Evolutionary conservation across 495 filamentous ascomycete species (phyloP).

Genomic region (Pyrenopolyporus hunteri): DNA sequence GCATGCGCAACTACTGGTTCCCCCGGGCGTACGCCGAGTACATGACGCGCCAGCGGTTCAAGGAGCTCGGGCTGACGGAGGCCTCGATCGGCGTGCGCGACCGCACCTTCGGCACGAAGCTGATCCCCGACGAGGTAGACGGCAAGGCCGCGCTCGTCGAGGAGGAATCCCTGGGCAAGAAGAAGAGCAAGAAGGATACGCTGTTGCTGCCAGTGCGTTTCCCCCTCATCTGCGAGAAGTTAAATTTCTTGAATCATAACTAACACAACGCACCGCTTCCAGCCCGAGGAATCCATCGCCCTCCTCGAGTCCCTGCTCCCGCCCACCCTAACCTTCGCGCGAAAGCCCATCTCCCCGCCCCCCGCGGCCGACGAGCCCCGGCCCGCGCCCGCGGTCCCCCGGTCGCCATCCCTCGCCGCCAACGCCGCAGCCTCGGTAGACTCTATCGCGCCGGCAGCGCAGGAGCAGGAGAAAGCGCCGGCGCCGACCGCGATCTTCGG

Average conservation of each 20-base stretch:
- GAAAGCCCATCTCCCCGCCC: constrained; percentile 49
- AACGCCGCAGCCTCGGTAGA: constrained; percentile 26
- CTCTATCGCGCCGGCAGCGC: not conserved
- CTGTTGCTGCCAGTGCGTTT: constrained; percentile 29
- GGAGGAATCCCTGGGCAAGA: not conserved
- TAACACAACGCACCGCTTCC: not conserved
- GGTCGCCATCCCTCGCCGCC: constrained; percentile 35
- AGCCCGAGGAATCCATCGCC: constrained; percentile 53
- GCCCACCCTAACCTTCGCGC: constrained; percentile 87
- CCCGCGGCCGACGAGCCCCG: constrained; percentile 3
- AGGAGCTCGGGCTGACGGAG: constrained; percentile 47
- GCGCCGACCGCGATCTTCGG: constrained; percentile 45
- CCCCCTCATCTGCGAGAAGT: not conserved
- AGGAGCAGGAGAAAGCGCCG: not conserved
- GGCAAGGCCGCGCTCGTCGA: not conserved
- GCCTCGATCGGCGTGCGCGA: constrained; percentile 52
- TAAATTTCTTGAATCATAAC: not conserved
- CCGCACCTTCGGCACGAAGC: constrained; percentile 40
- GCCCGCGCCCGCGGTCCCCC: not conserved
- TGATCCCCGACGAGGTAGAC: constrained; percentile 8
- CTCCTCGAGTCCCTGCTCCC: constrained; percentile 95
- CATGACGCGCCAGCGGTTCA: constrained; percentile 51
- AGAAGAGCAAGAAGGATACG: constrained; percentile 32
- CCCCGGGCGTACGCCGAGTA: constrained; percentile 51
- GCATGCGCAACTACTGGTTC: constrained; percentile 58